These are phyloP conservation scores for Penicillium flavigenum DNA, from an alignment of 495 filamentous ascomycete species.

Conservation along the genomic window DNA sequence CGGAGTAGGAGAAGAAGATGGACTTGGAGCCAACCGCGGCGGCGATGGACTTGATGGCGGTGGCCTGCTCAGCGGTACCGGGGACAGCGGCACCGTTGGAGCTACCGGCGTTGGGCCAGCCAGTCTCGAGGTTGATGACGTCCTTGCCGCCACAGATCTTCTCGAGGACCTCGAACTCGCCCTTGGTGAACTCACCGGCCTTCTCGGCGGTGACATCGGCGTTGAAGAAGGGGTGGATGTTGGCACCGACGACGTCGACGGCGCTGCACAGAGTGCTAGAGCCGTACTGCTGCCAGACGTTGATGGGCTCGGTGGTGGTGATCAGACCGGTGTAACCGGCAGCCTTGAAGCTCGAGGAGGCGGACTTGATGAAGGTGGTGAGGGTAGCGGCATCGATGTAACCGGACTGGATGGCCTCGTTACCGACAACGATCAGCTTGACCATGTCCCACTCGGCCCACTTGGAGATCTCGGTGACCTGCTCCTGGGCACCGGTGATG, in stretches of 20 bases:
- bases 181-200: constrained; percentile 71
- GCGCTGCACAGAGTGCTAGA: constrained; percentile 58
- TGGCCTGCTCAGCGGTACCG: constrained; percentile 61
- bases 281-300: constrained; percentile 60
- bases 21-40: constrained; percentile 54
- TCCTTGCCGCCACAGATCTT: constrained; percentile 62
- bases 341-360: constrained; percentile 46
- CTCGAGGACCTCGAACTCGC: constrained; percentile 65
- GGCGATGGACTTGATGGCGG: constrained; percentile 67
- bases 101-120: constrained; percentile 75
- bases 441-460: constrained; percentile 78
- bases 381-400: constrained; percentile 62
- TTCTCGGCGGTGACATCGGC: constrained; percentile 52
- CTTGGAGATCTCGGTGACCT: constrained; percentile 66
- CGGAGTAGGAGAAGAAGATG: constrained; percentile 75
- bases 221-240: constrained; percentile 97
- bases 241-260: constrained; percentile 77
- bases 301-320: constrained; percentile 85
- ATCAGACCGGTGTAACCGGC: constrained; percentile 72
- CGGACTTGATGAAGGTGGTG: constrained; percentile 61
- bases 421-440: constrained; percentile 79
- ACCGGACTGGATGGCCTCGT: constrained; percentile 79
- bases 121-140: constrained; percentile 81
- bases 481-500: constrained; percentile 57
- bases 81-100: constrained; percentile 72